phyloP scores from a whole-genome alignment of 2,329 filamentous ascomycete species.

The Colletotrichum acutatum region DNA sequence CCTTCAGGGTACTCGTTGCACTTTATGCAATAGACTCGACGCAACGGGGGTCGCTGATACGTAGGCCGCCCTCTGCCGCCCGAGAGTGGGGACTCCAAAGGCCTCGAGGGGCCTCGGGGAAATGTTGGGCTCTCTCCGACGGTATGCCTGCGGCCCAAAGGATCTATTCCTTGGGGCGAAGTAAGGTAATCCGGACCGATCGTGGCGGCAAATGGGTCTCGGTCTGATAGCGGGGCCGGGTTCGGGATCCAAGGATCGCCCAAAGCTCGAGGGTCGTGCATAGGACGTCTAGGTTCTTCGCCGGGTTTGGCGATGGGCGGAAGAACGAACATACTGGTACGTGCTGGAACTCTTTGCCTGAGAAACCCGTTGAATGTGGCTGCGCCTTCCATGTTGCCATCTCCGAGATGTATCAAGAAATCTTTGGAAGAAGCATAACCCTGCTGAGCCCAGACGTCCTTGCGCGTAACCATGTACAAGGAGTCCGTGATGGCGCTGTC shows the following conservation, averaged over 20 bases:
- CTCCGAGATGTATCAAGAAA: constrained; percentile 62
- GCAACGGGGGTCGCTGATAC: constrained; percentile 68
- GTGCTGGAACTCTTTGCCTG: constrained; percentile 20
- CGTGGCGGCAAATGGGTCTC: constrained; percentile 42
- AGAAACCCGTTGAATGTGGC: constrained; percentile 29
- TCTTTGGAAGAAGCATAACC: constrained; percentile 59
- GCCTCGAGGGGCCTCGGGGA: constrained; percentile 49
- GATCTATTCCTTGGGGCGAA: constrained; percentile 46
- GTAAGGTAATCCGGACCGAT: constrained; percentile 43
- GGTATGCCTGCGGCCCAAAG: constrained; percentile 54
- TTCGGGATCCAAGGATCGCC: constrained; percentile 49
- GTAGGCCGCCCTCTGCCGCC: constrained; percentile 52
- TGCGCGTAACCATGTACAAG: constrained; percentile 57
- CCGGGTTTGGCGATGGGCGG: constrained; percentile 45
- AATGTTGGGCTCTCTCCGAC: constrained; percentile 59
- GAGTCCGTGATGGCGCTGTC: constrained; percentile 57
- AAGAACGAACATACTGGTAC: constrained; percentile 44
- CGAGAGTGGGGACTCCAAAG: constrained; percentile 55
- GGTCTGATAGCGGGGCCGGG: constrained; percentile 39
- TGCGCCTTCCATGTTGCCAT: constrained; percentile 51
- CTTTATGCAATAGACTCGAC: constrained; percentile 79
- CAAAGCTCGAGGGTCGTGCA: constrained; percentile 52
- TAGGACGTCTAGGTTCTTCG: constrained; percentile 50
- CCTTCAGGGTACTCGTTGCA: constrained; percentile 87
- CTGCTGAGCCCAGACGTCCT: constrained; percentile 58